Evolutionary conservation across 2,329 filamentous ascomycete species (phyloP).

Genomic region (Rhynchosporium secalis): DNA sequence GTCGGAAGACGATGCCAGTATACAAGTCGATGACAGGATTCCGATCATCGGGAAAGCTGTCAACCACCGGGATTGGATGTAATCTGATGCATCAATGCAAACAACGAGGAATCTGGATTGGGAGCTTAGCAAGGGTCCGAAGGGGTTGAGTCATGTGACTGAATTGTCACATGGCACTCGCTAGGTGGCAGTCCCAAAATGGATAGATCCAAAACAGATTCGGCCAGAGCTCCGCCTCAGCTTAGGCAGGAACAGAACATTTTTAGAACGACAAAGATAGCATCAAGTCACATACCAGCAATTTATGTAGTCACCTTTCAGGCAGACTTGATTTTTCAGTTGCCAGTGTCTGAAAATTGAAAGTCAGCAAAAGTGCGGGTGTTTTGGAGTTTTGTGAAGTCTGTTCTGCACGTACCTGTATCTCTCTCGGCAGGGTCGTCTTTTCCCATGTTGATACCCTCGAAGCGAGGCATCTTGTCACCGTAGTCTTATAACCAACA

Average conservation of each 20-base stretch:
- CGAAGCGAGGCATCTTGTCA: slow-evolving; percentile 17
- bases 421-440: slow-evolving; percentile 6
- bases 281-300: slow-evolving; percentile 20
- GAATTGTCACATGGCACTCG: slow-evolving; percentile 5
- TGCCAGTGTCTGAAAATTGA: slow-evolving; percentile 14
- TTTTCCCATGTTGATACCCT: slow-evolving; percentile 13
- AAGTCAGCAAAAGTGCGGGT: slow-evolving; percentile 12
- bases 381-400: not conserved
- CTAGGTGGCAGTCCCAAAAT: not conserved
- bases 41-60: slow-evolving; percentile 6
- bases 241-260: slow-evolving; percentile 14
- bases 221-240: slow-evolving; percentile 11
- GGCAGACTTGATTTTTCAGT: slow-evolving; percentile 15
- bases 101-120: slow-evolving; percentile 6
- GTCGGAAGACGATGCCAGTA: slow-evolving; percentile 1
- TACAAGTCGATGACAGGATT: not conserved
- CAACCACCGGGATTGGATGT: not conserved
- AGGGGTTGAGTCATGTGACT: slow-evolving; percentile 8
- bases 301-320: slow-evolving; percentile 12
- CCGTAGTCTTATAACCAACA: slow-evolving; percentile 10
- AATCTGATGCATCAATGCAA: slow-evolving; percentile 4
- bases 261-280: not conserved
- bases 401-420: slow-evolving; percentile 15
- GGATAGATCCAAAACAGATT: not conserved
- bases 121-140: slow-evolving; percentile 4